phyloP scores from a whole-genome alignment of 148 eudicot species.

The Oxyria digyna region DNA sequence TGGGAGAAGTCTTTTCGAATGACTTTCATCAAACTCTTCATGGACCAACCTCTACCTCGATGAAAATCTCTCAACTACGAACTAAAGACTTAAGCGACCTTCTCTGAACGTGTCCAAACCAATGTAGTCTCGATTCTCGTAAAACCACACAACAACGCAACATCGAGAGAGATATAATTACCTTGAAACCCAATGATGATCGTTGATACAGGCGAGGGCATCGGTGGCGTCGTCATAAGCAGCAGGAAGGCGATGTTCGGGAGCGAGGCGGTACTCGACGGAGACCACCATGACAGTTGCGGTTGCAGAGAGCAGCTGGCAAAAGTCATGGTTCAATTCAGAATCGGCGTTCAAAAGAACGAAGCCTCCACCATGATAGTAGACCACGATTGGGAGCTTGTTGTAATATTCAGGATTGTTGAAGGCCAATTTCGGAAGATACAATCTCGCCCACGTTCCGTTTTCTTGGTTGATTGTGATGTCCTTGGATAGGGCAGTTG shows the following conservation, averaged over 20 bases:
- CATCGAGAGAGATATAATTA: too few species aligned
- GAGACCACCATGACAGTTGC: conserved; percentile 44
- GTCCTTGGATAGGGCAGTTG: conserved; percentile 34
- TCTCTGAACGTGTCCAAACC: too few species aligned
- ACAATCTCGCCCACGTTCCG: conserved; percentile 51
- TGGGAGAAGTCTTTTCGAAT: too few species aligned
- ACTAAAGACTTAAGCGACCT: too few species aligned
- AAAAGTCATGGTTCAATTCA: conserved; percentile 29
- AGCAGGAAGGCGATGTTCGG: conserved; percentile 76
- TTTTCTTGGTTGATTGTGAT: conserved; percentile 35
- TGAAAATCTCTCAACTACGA: too few species aligned
- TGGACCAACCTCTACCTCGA: too few species aligned
- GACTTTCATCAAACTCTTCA: too few species aligned
- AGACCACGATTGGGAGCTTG: conserved; percentile 42
- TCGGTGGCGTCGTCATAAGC: conserved; percentile 76
- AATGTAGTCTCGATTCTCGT: too few species aligned
- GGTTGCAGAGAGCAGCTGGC: conserved; percentile 21
- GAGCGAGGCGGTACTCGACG: conserved; percentile 66
- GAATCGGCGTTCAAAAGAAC: conserved; percentile 42
- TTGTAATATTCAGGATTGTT: conserved; percentile 5
- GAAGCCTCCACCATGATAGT: conserved; percentile 74
- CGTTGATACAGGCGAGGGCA: conserved; percentile 40
- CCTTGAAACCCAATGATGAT: background rate
- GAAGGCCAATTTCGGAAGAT: conserved; percentile 22
- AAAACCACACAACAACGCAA: too few species aligned